Conservation (phyloP, 305 asterid genomes). For the Fraxinus sp. region DNA sequence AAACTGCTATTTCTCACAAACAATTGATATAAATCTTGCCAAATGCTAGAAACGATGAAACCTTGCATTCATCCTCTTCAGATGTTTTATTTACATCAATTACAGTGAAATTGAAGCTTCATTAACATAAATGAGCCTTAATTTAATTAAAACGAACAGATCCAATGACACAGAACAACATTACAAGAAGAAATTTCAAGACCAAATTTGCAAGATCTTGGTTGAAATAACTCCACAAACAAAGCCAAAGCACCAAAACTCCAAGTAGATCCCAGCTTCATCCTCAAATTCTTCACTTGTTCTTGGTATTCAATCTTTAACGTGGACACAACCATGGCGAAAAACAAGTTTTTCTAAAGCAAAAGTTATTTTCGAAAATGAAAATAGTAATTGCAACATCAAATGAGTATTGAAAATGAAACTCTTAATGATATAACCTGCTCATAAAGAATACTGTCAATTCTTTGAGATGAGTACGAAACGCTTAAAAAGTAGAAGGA, state of each 20-base stretch:
- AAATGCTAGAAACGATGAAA: neutral
- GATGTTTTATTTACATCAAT: neutral
- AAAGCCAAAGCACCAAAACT: neutral
- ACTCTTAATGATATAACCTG: slow-evolving; percentile 6
- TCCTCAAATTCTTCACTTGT: neutral
- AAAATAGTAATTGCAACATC: neutral
- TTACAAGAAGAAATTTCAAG: neutral
- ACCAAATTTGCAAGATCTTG: neutral
- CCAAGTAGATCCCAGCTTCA: neutral
- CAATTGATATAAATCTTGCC: neutral
- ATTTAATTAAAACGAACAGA: neutral
- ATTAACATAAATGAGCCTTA: neutral
- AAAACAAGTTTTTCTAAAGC: neutral
- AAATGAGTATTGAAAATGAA: slow-evolving; percentile 10
- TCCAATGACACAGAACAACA: neutral
- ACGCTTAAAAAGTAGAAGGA: neutral
- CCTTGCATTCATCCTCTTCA: neutral
- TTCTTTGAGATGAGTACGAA: slow-evolving; percentile 18
- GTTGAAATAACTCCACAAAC: neutral
- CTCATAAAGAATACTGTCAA: slow-evolving; percentile 18
- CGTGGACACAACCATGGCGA: neutral
- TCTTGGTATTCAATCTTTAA: neutral
- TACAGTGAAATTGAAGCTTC: neutral
- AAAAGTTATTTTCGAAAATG: neutral
- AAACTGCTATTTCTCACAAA: neutral